Conservation (phyloP, 2,329 filamentous ascomycete genomes). For the Trichothecium roseum region DNA sequence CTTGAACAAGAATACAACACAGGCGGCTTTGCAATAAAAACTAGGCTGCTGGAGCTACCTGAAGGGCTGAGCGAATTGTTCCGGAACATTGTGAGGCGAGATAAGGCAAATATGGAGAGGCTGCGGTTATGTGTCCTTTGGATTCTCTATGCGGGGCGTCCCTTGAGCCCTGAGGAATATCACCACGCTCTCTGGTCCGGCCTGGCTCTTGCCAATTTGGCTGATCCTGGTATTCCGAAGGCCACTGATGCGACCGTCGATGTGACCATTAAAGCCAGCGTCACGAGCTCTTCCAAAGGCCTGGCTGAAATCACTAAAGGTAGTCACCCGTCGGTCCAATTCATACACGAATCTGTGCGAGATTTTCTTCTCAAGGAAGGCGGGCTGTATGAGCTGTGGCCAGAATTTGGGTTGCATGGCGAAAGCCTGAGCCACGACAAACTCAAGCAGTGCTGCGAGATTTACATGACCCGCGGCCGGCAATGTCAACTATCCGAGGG, state of each 20-base stretch:
- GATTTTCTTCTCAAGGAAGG: slow-evolving; percentile 32
- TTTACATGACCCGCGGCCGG: slow-evolving; percentile 26
- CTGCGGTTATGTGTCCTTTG: slow-evolving; percentile 37
- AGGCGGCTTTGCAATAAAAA: slow-evolving; percentile 12
- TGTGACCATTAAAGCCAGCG: slow-evolving; percentile 11
- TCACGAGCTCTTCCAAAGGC: slow-evolving; percentile 37
- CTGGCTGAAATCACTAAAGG: slow-evolving; percentile 31
- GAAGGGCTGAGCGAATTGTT: slow-evolving; percentile 36
- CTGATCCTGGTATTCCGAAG: slow-evolving; percentile 9
- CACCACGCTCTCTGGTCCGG: slow-evolving; percentile 16
- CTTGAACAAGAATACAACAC: slow-evolving; percentile 23
- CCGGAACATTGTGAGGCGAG: slow-evolving; percentile 34
- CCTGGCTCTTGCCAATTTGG: neutral
- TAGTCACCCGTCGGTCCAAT: slow-evolving; percentile 28
- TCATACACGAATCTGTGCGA: slow-evolving; percentile 41
- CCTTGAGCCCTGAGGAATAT: slow-evolving; percentile 31
- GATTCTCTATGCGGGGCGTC: slow-evolving; percentile 37
- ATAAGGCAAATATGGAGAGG: slow-evolving; percentile 26
- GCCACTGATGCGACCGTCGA: too few relatives aligned
- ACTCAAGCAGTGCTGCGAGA: slow-evolving; percentile 31
- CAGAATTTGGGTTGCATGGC: slow-evolving; percentile 16
- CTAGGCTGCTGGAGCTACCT: slow-evolving; percentile 22
- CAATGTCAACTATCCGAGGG: too few relatives aligned
- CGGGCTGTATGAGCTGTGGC: slow-evolving; percentile 18
- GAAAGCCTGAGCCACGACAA: slow-evolving; percentile 26